phyloP scores from a whole-genome alignment of 495 filamentous ascomycete genomes.

The Aspergillus ellipticus region DNA sequence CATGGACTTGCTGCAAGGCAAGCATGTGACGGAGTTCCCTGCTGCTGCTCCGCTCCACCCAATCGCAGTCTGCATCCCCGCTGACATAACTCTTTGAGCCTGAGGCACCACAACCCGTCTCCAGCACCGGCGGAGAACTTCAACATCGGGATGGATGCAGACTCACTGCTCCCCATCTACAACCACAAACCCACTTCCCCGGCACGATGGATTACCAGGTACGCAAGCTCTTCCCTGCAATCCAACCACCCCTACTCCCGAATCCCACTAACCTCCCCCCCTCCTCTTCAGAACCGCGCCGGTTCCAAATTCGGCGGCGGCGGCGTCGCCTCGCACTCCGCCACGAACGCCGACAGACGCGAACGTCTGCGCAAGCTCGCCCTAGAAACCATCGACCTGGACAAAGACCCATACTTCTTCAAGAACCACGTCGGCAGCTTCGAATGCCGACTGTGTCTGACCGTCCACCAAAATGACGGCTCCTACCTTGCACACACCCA shows the following conservation, averaged over 20 bases:
- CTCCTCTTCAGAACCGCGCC: conserved; percentile 74
- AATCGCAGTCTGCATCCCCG: conserved; percentile 13
- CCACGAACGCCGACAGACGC: conserved; percentile 93
- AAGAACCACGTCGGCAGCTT: conserved; percentile 99
- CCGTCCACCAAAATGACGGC: conserved; percentile 99
- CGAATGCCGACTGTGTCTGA: conserved; percentile 95
- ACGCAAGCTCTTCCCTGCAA: conserved; percentile 8
- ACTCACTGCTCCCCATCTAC: conserved; percentile 7
- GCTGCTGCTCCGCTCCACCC: conserved; percentile 7
- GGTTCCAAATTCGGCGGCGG: conserved; percentile 98
- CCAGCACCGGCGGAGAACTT: conserved; percentile 13
- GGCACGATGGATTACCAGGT: conserved; percentile 60
- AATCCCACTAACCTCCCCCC: conserved; percentile 12
- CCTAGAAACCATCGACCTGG: conserved; percentile 96
- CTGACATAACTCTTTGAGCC: conserved; percentile 26
- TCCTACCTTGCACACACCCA: conserved; percentile 99
- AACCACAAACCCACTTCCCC: neutral
- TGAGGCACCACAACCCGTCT: neutral
- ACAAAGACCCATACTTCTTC: conserved; percentile 99
- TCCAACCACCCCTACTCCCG: too few relatives aligned
- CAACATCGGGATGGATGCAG: conserved; percentile 10
- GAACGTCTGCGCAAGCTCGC: conserved; percentile 97
- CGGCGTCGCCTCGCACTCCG: conserved; percentile 88
- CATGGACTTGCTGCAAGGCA: too few relatives aligned
- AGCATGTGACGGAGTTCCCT: neutral